Evolutionary conservation across 768 basidiomycete species (phyloP), one percentile per base, ranked within the genome.

Genomic region (Kwoniella dejecticola): DNA sequence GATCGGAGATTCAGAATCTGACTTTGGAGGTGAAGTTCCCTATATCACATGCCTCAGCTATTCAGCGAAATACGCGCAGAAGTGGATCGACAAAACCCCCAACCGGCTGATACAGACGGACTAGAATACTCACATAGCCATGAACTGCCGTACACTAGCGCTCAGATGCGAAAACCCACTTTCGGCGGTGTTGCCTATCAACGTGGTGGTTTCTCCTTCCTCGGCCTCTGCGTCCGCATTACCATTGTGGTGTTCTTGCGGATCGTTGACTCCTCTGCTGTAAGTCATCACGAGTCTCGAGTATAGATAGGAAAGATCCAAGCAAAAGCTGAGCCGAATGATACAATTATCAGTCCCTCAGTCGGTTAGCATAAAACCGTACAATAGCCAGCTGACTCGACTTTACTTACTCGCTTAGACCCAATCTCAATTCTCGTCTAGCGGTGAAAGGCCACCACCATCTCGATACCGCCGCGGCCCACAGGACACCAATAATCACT

Each of bases 371-470:
- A 13, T 15, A 21, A 23, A 12, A 40, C 26, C 29, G 6, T 17
- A 29, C 13, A 23, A 10, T 19, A 21, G 36, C n/a, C 13, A 47
- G 36, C 19, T 13, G 40, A 81, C n/a, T n/a, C n/a, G n/a, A n/a
- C n/a, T n/a, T n/a, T n/a, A n/a, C 87, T 64, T 59, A 95, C 91
- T 98, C 93, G 81, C 91, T 88, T 4, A 98, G 82, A 0, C 86
- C 88, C 63, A 86, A 87, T 47, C 88, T 86, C 3, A 99, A 81
- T 78, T 98, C 95, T 40, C 89, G 82, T 46, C 95, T 82, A 0
- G 96, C 96, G 71, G 96, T 94, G 8, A 89, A 85, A 1, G 96
- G 96, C 95, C 94, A 98, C 89, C 93, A 92, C 64, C 88, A 88
- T 47, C 91, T 82, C 4, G 90, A 92, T 21, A 96, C 86, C 49